Evolutionary conservation across 179 eudicot species (phyloP).

Genomic region (Beta lomatogona): DNA sequence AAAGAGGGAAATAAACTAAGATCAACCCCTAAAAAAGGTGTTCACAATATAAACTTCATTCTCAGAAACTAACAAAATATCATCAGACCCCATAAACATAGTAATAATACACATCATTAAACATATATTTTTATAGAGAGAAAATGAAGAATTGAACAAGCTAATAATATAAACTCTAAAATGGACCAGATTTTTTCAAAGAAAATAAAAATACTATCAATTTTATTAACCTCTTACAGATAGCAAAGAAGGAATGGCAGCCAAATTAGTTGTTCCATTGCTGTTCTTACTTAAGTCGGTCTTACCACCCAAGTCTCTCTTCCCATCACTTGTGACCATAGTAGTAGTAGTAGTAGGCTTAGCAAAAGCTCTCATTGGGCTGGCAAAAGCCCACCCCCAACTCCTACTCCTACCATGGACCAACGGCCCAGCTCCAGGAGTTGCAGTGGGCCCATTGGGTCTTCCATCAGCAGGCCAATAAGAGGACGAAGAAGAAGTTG

Average conservation of each 20-base stretch:
- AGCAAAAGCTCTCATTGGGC: slow-evolving; percentile 74
- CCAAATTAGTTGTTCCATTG: slow-evolving; percentile 48
- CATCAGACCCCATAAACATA: background rate
- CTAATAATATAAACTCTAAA: too few species aligned
- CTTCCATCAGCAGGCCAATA: slow-evolving; percentile 29
- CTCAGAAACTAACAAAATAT: background rate
- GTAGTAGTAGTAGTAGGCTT: slow-evolving; percentile 21
- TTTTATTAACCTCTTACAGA: slow-evolving; percentile 49
- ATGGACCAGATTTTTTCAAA: too few species aligned
- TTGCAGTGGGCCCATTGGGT: slow-evolving; percentile 19
- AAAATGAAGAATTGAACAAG: background rate
- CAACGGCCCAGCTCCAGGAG: slow-evolving; percentile 20
- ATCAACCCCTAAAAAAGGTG: too few species aligned
- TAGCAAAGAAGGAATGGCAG: slow-evolving; percentile 71
- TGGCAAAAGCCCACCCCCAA: slow-evolving; percentile 94
- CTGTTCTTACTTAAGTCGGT: background rate
- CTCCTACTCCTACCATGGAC: slow-evolving; percentile 57
- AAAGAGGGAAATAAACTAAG: too few species aligned
- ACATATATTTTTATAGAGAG: background rate
- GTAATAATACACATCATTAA: background rate
- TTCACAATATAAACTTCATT: background rate
- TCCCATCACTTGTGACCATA: slow-evolving; percentile 1
- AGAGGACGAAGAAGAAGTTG: slow-evolving; percentile 46
- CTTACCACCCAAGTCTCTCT: slow-evolving; percentile 32
- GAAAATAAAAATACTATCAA: background rate